phyloP scores from a whole-genome alignment of 768 basidiomycete species.

The Tulasnella sp. region DNA sequence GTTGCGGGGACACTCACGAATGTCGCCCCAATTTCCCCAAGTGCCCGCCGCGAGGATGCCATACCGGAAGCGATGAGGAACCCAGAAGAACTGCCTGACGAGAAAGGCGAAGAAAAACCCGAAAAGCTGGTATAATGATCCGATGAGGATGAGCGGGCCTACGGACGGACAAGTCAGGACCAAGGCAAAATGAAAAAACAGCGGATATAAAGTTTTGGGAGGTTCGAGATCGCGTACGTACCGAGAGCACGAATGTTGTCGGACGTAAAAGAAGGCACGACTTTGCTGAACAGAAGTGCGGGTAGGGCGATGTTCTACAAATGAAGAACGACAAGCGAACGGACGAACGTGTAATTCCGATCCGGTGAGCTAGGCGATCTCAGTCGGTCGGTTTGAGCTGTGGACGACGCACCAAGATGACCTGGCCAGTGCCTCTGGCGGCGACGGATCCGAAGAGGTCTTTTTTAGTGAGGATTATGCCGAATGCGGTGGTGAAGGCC shows the following conservation, averaged over 20 bases:
- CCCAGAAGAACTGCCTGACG: constrained; percentile 65
- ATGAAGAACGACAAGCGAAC: background rate
- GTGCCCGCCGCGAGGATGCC: constrained; percentile 67
- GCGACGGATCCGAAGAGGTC: constrained; percentile 59
- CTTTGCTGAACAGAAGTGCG: constrained; percentile 65
- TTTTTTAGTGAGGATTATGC: constrained; percentile 56
- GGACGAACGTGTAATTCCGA: background rate
- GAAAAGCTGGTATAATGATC: constrained; percentile 54
- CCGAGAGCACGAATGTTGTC: constrained; percentile 47
- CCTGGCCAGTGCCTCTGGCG: constrained; percentile 56
- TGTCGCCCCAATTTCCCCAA: constrained; percentile 67
- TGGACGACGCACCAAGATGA: constrained; percentile 48
- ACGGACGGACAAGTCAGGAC: background rate
- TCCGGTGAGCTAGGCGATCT: background rate
- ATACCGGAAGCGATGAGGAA: constrained; percentile 70
- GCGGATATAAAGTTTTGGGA: background rate
- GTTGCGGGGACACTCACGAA: constrained; percentile 48
- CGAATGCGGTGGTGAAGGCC: constrained; percentile 52
- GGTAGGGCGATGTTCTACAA: constrained; percentile 55
- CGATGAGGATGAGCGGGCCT: constrained; percentile 66
- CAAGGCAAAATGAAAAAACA: background rate
- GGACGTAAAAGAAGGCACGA: constrained; percentile 60
- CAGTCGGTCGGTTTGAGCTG: background rate
- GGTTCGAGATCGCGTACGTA: constrained; percentile 1
- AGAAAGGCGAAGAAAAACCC: constrained; percentile 55